A percentile compares a stretch with the other conserved stretches of the same genome.
These are phyloP conservation scores for Solanum paucissectum DNA, from an alignment of 257 asterid species.

Conservation along the genomic window DNA sequence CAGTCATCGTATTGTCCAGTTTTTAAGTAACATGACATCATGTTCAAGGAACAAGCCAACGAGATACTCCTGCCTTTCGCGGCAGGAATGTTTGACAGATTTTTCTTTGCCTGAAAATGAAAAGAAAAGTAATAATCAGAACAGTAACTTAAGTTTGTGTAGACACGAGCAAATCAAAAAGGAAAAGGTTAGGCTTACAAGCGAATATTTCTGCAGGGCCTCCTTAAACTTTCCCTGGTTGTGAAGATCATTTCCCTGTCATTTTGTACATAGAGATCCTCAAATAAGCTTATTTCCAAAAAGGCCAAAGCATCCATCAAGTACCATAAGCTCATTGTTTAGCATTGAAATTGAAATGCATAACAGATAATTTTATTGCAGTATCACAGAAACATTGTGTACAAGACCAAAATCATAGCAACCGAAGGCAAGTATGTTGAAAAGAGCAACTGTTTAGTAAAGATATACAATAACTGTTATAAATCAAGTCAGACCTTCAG, in stretches of 20 bases:
- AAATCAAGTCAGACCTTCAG: background rate
- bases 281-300: background rate
- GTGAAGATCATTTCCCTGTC: constrained; percentile 87
- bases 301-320: background rate
- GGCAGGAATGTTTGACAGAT: constrained; percentile 54
- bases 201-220: constrained; percentile 76
- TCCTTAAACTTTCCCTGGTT: constrained; percentile 57
- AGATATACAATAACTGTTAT: background rate
- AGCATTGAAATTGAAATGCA: background rate
- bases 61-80: constrained; percentile 56
- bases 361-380: background rate
- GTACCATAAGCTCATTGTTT: background rate
- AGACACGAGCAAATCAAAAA: constrained; percentile 1
- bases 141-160: background rate
- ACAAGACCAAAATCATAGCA: background rate
- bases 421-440: background rate
- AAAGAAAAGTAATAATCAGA: background rate
- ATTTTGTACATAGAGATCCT: constrained; percentile 8
- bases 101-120: constrained; percentile 66
- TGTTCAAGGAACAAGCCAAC: constrained; percentile 77
- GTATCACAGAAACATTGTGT: background rate
- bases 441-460: background rate
- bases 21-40: constrained; percentile 94
- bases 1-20: constrained; percentile 73
- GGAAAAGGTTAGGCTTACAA: constrained; percentile 37